phyloP scores from a whole-genome alignment of 345 rosid genomes.

The Corymbia maculata region DNA sequence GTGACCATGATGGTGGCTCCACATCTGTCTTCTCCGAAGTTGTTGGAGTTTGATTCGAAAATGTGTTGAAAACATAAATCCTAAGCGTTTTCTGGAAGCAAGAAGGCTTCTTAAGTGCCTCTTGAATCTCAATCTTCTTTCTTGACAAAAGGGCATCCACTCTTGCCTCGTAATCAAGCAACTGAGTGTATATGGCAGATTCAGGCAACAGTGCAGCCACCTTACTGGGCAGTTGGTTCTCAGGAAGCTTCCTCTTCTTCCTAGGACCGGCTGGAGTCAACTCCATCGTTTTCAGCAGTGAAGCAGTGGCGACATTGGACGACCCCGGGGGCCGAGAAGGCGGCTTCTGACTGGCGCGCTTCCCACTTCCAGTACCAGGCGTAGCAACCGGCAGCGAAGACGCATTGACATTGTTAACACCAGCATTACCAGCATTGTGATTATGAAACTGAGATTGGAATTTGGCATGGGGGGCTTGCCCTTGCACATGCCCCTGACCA shows the following conservation, averaged over 20 bases:
- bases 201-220: conserved; percentile 7
- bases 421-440: neutral
- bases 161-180: conserved; percentile 11
- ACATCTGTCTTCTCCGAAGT: neutral
- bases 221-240: conserved; percentile 4
- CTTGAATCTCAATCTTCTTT: conserved; percentile 16
- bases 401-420: neutral
- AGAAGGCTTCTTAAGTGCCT: conserved; percentile 3
- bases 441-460: conserved; percentile 8
- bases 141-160: conserved; percentile 3
- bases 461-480: neutral
- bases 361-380: conserved; percentile 7
- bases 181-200: conserved; percentile 8
- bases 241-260: conserved; percentile 8
- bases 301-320: neutral
- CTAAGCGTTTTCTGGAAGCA: conserved; percentile 7
- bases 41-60: conserved; percentile 1
- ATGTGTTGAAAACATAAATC: conserved; percentile 13
- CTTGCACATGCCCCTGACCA: conserved; percentile 1
- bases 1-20: conserved; percentile 15
- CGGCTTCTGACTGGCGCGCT: conserved; percentile 1
- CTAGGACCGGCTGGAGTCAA: conserved; percentile 1
- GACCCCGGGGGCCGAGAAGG: conserved; percentile 7
- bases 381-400: neutral
- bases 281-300: conserved; percentile 5